Evolutionary conservation across 305 asterid genomes (phyloP), one percentile per base, ranked within the genome.

Genomic region (Fraxinus paxiana): DNA sequence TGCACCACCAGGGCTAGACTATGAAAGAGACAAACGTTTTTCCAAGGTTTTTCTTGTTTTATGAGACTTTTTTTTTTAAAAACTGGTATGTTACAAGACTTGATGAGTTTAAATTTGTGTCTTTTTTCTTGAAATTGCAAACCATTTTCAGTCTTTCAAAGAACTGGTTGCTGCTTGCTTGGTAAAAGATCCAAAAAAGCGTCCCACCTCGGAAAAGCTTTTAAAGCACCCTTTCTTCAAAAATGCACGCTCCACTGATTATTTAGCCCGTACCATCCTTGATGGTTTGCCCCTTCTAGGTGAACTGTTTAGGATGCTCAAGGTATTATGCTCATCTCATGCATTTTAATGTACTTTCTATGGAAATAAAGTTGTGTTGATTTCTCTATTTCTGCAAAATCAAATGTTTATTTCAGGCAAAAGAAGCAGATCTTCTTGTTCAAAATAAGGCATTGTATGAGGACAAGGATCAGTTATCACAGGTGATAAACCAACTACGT

Each of bases 1-100:
- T 87, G 99, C 99, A 83, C 99, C 99, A 28, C 99, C 99, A 4
- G 99, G 98, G 72, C 88, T 96, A 87, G 99, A 96, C 91, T 96
- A 94, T 83, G 98, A 96, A 87, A 88, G 99, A 85, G 99, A 96
- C 87, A 96, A 86, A 85, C 90, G 89, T 84, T 94, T 96, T 88
- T 96, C 99, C 8, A 96, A 92, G 98, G 98, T 91, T 85, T 75
- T 85, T 82, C 80, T 82, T 80, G 75, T 83, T 79, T 51, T 56
- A 69, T 54, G 65, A 30, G 79, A 79, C 46, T 38, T 38, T 38
- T 38, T 81, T 51, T 82, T 81, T 56, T n/a, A 24, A 7, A 67
- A 26, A 30, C 38, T 28, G 22, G 38, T 30, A 28, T 65, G 22
- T 13, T 30, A 26, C 74, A 67, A 30, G 41, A 28, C 74, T 26